Evolutionary conservation across 2,329 filamentous ascomycete species (phyloP), one percentile per base, ranked within the genome.

Genomic region (Dactylonectria macrodidyma): DNA sequence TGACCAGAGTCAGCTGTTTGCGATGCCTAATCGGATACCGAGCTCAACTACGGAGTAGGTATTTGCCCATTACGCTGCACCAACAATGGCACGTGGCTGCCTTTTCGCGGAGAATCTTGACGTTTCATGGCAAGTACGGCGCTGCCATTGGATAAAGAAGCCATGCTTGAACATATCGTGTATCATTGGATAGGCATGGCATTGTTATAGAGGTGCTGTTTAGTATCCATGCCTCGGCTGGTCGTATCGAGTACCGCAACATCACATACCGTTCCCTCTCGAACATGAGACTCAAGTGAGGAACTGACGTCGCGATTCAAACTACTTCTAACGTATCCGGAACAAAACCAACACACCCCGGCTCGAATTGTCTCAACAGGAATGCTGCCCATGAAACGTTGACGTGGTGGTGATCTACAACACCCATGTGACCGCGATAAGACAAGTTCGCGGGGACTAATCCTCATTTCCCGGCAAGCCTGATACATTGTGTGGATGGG

Each of bases 391-490:
- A 63, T 48, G 62, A 62, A 62, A 64, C 69, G 66, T 59, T 63
- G 54, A 62, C 64, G 47, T 41, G 58, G 59, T 57, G 54, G 52
- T 26, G 56, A 59, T 70, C 61, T 67, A 36, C 56, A 41, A 38
- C 16, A 33, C n/a, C 50, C 19, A 9, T 33, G 19, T 41, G 73
- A 62, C 66, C 71, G 66, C 69, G 65, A 71, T 65, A 74, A 72
- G 69, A 70, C 71, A 63, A 46, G 41, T 59, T 54, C 61, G 62
- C 67, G 50, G 62, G 63, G 65, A 47, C 66, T 44, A 67, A 14
- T 60, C 65, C 66, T 73, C 66, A 73, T 73, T 73, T 70, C 70
- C 65, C 63, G 50, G 66, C 58, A 72, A 63, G 46, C 50, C 50
- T 36, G n/a, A 33, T 16, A n/a, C 33, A 10, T 36, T 14, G 44